Percentiles rank a stretch among this genome's conserved stretches.
Conservation (phyloP, 2,329 filamentous ascomycete species). For the Ophiocordyceps sinensis region DNA sequence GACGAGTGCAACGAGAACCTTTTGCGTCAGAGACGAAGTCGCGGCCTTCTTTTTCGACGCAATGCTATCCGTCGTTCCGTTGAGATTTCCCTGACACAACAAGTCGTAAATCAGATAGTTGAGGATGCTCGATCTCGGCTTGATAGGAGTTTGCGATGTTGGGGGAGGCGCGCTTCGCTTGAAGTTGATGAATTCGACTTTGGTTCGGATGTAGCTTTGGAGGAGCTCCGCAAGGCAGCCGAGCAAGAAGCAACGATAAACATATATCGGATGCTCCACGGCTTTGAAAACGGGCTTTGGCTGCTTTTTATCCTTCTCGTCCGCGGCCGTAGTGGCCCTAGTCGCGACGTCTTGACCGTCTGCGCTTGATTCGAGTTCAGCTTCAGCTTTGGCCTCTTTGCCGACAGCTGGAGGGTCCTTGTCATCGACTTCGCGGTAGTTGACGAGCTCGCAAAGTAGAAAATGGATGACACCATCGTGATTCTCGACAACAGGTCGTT, state of each 20-base stretch:
- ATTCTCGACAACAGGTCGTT: slow-evolving; percentile 75
- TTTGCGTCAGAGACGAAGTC: slow-evolving; percentile 75
- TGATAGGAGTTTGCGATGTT: slow-evolving; percentile 75
- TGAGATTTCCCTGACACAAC: slow-evolving; percentile 44
- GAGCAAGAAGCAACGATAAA: slow-evolving; percentile 90
- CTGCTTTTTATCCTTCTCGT: slow-evolving; percentile 45
- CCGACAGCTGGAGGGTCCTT: slow-evolving; percentile 41
- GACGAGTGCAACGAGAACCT: slow-evolving; percentile 74
- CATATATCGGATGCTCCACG: slow-evolving; percentile 88
- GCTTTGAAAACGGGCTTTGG: slow-evolving; percentile 71
- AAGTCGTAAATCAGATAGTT: slow-evolving; percentile 86
- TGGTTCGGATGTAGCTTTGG: slow-evolving; percentile 82
- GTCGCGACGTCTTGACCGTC: slow-evolving; percentile 15
- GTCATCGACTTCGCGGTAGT: slow-evolving; percentile 86
- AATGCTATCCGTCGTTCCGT: slow-evolving; percentile 59
- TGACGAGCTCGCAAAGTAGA: slow-evolving; percentile 78
- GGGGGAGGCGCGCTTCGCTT: slow-evolving; percentile 80
- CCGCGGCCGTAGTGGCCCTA: slow-evolving; percentile 14
- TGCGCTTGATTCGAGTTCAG: slow-evolving; percentile 14
- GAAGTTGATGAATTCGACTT: slow-evolving; percentile 98
- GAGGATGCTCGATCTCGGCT: slow-evolving; percentile 80
- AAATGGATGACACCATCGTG: slow-evolving; percentile 94
- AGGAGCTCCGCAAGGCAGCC: slow-evolving; percentile 85
- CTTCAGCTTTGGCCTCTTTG: slow-evolving; percentile 26
- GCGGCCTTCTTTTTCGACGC: slow-evolving; percentile 70